Evolutionary conservation across 768 basidiomycete genomes (phyloP), one percentile per base, ranked within the genome.

Genomic region (Trametes cubensis): DNA sequence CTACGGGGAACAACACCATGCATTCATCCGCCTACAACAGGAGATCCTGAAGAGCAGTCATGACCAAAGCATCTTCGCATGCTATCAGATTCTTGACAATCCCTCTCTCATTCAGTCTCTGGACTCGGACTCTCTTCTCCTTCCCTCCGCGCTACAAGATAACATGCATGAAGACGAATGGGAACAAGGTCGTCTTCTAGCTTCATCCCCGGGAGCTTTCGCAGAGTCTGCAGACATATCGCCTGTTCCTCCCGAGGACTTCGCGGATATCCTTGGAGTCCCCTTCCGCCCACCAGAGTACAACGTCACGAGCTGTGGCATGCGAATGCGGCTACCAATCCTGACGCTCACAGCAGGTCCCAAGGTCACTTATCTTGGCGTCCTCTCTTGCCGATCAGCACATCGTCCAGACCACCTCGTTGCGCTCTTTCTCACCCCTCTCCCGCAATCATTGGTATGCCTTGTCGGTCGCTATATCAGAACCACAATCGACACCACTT

Each of bases 31-130:
- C n/a, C 42, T 61, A 4, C 52, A 55, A 26, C 45, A 55, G 30
- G 46, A 26, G 28, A 61, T 61, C 46, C 17, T 61, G 26, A 49
- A 40, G 40, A 25, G 42, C 20, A 50, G 26, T 25, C 38, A 21
- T n/a, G 57, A 58, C 25, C 57, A 58, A 48, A 58, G 34, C 38
- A 58, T 58, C 38, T 58, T 58, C 34, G 34, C 34, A 11, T 34
- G 34, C 6, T 34, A 34, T 10, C 34, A 34, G 34, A 11, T 34
- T 34, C 34, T 34, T 7, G 34, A 34, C 10, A 11, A 34, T 34
- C 34, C 34, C 34, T 34, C 34, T 11, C 34, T 34, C 34, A 34
- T 34, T 11, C 34, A 34, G 34, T 34, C 34, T 4, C 8, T 8
- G 6, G 34, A 34, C 10, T 11, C 34, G 10, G 34, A 34, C 34